Percentiles rank a stretch among this genome's conserved stretches.
Evolutionary conservation across 139 green algal species (phyloP).

Genomic region (Zygnema circumcarinatum): DNA sequence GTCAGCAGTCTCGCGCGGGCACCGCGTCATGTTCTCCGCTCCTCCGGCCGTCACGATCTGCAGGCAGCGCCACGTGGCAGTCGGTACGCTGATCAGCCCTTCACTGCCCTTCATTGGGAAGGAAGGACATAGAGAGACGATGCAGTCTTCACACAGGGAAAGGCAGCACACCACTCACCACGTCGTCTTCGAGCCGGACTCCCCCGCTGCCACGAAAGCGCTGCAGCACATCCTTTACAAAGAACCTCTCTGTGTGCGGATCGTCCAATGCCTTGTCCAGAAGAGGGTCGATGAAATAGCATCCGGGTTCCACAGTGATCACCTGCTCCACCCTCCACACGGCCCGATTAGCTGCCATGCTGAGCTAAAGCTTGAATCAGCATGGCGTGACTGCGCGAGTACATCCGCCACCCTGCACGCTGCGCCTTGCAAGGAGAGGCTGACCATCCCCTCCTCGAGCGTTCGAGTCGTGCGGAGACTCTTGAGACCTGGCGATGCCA

Average conservation of each 20-base stretch:
- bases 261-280: conserved; percentile 68
- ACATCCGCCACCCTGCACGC: neutral
- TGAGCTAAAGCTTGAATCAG: no score
- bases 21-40: conserved; percentile 73
- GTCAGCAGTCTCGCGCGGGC: conserved; percentile 78
- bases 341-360: no score
- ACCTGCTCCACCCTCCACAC: conserved; percentile 64
- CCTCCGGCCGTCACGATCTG: conserved; percentile 74
- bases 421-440: neutral
- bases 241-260: conserved; percentile 47
- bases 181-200: conserved; percentile 88
- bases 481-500: conserved; percentile 48
- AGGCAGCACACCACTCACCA: no score
- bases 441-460: conserved; percentile 79
- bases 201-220: conserved; percentile 43
- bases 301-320: conserved; percentile 87
- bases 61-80: neutral
- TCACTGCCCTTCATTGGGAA: neutral
- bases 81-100: neutral
- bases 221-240: conserved; percentile 39
- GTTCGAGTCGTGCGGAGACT: conserved; percentile 58
- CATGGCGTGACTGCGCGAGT: no score
- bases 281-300: conserved; percentile 86
- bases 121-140: neutral
- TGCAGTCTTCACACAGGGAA: no score